Base-by-base conservation (phyloP, 768 basidiomycete species). In the Russula lepida region DNA sequence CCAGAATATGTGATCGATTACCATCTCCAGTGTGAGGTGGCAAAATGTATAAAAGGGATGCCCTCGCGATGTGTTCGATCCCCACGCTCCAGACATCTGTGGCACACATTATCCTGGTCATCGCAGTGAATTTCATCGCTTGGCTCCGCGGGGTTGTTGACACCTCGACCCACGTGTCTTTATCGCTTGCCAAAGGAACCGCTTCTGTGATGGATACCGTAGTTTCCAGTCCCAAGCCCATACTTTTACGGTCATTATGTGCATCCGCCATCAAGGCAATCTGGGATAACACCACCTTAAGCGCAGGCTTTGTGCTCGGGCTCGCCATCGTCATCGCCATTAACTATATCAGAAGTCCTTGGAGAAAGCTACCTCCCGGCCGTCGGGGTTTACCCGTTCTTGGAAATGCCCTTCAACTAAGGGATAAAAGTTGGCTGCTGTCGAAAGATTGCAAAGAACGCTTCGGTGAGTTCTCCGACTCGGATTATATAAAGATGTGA, bases 301-400 rank as follows among this genome's bases (percentile, higher is more conserved):
- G 11, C 0, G 32, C 39, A 15, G 23, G 11, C n/a, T 21, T 21
- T 3, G 23, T 59, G 13, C 41, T 59, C 4, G 50, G 39, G n/a
- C 15, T 59, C 9, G 0, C 53, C 13, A 11, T 35, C 25, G 15
- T 46, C 43, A n/a, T 53, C 25, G 2, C 21, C 15, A 4, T 33
- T 25, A 2, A 21, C 9, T 59, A 59, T 47, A 8, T 2, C 17
- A 53, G 32, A 28, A 60, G 53, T 39, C 59, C 54, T 8, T 56
- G 59, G 47, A 41, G 44, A 35, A 56, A 56, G 8, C 3, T 60
- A 6, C 59, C 59, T n/a, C 54, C 54, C 3, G n/a, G 54, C 6
- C 59, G 54, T 25, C 8, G 46, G 32, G 13, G 54, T 21, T 9
- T 48, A 13, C 59, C 59, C 1, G 39, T 60, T n/a, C 54, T 60